Percentiles rank a stretch among this genome's conserved stretches.
Conservation (phyloP, 108 stramenopile species). For the Cyclotella distinguenda region DNA sequence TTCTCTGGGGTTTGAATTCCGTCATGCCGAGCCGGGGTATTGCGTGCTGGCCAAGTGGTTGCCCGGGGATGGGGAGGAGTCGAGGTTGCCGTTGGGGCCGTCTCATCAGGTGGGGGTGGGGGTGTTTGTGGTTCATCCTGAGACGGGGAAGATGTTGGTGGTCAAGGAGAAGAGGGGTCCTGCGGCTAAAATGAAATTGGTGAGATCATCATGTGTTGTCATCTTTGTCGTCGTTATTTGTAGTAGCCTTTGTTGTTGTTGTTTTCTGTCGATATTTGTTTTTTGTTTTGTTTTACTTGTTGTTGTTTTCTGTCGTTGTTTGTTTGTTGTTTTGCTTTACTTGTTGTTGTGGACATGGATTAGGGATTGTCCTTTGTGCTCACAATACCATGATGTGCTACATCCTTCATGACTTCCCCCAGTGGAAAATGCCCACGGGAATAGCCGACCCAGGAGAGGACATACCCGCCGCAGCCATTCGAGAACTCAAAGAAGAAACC, state of each 20-base stretch:
- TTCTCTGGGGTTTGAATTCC: constrained; percentile 66
- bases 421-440: constrained; percentile 79
- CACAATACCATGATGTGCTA: background rate
- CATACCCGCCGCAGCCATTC: constrained; percentile 66
- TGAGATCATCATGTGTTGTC: background rate
- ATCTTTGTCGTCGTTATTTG: too few species aligned
- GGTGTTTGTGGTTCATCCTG: constrained; percentile 67
- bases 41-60: constrained; percentile 75
- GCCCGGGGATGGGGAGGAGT: constrained; percentile 38
- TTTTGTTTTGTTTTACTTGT: too few species aligned
- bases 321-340: too few species aligned
- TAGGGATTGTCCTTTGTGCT: too few species aligned
- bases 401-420: background rate
- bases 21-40: constrained; percentile 44
- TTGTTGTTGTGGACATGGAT: too few species aligned
- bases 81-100: constrained; percentile 70
- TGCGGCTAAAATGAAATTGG: constrained; percentile 59
- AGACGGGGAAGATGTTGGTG: constrained; percentile 64
- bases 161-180: constrained; percentile 79
- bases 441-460: constrained; percentile 83
- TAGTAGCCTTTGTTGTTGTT: too few species aligned
- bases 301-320: too few species aligned
- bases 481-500: constrained; percentile 82
- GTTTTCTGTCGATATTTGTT: too few species aligned
- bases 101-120: constrained; percentile 84